Evolutionary conservation across 2,329 filamentous ascomycete species (phyloP), one percentile per base, ranked within the genome.

Genomic region (Sarocladium kiliense): DNA sequence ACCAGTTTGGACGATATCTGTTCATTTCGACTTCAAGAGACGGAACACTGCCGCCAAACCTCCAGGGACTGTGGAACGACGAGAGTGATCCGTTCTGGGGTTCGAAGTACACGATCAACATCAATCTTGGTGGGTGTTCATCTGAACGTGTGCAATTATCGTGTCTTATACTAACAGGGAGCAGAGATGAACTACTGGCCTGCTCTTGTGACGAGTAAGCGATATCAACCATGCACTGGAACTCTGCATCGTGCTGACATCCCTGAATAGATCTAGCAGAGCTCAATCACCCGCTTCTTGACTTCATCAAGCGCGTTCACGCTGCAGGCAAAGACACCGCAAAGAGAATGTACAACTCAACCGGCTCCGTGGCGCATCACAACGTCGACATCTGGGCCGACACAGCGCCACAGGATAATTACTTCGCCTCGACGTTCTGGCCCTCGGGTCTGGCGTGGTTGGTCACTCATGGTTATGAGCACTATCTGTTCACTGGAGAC

Each of bases 121-220:
- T 79, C 62, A 80, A 79, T 41, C 64, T 72, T 0, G 71, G 44
- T 49, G n/a, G 30, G 44, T 30, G 11, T 19, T 23, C 3, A 45
- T 9, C 21, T 10, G 14, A 39, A 18, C 7, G 41, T 6, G 16
- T 45, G 41, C 5, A 5, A 41, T 18, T n/a, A 5, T 5, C 6
- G 6, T 41, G 7, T 14, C 41, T 45, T 49, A 7, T 3, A 9
- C 26, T 49, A 12, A 49, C 44, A 9, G 19, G 5, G n/a, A 3
- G 6, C 25, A 36, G 47, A 80, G 61, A 80, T 80, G 77, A 79
- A 79, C 58, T 80, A 80, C 60, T 80, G 76, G 77, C 67, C 66
- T 0, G 64, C 64, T 1, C 62, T 65, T 4, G 55, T 63, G 2
- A 66, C 65, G 3, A 68, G 47, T 51, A 36, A 21, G 47, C 16